These are phyloP conservation scores for Rickenella mellea DNA, from an alignment of 768 basidiomycete species.

Conservation along the genomic window DNA sequence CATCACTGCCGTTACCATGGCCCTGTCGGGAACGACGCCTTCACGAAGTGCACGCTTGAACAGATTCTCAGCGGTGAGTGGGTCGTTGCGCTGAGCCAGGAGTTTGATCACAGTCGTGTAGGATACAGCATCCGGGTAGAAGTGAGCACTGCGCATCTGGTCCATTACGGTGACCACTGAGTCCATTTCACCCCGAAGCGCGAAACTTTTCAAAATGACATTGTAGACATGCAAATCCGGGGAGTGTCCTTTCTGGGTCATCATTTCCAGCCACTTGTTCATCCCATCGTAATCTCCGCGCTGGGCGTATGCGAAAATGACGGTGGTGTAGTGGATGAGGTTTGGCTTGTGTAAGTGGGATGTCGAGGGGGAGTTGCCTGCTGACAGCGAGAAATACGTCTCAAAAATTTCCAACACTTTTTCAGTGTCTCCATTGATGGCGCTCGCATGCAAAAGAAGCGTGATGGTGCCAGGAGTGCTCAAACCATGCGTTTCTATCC, in stretches of 20 bases:
- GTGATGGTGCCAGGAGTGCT: slow-evolving; percentile 22
- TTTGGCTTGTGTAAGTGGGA: slow-evolving; percentile 32
- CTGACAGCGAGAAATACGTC: slow-evolving; percentile 37
- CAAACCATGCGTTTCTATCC: slow-evolving; percentile 21
- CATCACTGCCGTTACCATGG: slow-evolving; percentile 66
- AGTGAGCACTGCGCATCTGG: slow-evolving; percentile 47
- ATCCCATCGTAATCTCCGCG: slow-evolving; percentile 37
- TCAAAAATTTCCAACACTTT: slow-evolving; percentile 42
- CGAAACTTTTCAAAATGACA: slow-evolving; percentile 50
- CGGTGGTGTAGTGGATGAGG: slow-evolving; percentile 41
- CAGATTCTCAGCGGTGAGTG: slow-evolving; percentile 53
- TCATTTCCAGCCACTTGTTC: slow-evolving; percentile 42
- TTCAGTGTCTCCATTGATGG: slow-evolving; percentile 31
- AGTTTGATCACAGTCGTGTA: slow-evolving; percentile 65
- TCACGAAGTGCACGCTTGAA: slow-evolving; percentile 56
- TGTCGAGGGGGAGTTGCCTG: slow-evolving; percentile 18
- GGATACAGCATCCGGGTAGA: slow-evolving; percentile 37
- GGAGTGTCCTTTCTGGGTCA: slow-evolving; percentile 36
- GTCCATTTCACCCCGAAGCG: slow-evolving; percentile 42
- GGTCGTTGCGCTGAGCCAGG: slow-evolving; percentile 53
- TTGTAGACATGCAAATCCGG: slow-evolving; percentile 53
- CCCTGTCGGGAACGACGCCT: slow-evolving; percentile 51
- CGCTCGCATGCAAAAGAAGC: slow-evolving; percentile 49
- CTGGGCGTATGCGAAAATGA: slow-evolving; percentile 46
- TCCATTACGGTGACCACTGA: slow-evolving; percentile 40